Evolutionary conservation across 495 filamentous ascomycete genomes (phyloP).

Genomic region (Penicillium malachiteum): DNA sequence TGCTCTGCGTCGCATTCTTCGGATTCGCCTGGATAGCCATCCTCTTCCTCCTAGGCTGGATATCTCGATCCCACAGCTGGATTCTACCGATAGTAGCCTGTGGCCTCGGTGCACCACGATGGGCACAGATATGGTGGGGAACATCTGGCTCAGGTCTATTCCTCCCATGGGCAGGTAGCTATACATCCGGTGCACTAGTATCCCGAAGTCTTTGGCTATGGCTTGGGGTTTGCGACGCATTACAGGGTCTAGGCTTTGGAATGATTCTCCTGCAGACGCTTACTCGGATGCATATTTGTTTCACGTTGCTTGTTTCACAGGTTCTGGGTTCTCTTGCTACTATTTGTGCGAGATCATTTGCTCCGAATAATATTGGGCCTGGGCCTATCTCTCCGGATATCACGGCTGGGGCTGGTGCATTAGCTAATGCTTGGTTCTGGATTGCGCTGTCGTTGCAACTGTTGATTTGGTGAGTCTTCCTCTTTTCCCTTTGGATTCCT

Average conservation of each 20-base stretch:
- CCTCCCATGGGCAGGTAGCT: slow-evolving; percentile 50
- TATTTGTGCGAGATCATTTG: slow-evolving; percentile 46
- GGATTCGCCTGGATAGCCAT: slow-evolving; percentile 43
- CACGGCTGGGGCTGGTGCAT: slow-evolving; percentile 40
- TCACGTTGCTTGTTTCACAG: slow-evolving; percentile 50
- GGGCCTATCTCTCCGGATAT: slow-evolving; percentile 50
- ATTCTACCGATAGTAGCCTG: slow-evolving; percentile 52
- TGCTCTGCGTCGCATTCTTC: slow-evolving; percentile 47
- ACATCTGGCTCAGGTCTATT: slow-evolving; percentile 46
- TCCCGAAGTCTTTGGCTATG: slow-evolving; percentile 52
- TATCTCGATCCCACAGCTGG: slow-evolving; percentile 50
- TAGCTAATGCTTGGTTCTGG: slow-evolving; percentile 66
- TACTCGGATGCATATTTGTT: slow-evolving; percentile 51
- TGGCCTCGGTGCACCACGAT: slow-evolving; percentile 49
- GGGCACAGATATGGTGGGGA: slow-evolving; percentile 55
- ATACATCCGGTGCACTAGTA: slow-evolving; percentile 42
- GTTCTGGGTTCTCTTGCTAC: slow-evolving; percentile 52
- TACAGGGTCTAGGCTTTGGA: slow-evolving; percentile 52
- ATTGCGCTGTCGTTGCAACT: slow-evolving; percentile 60
- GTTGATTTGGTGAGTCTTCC: slow-evolving; percentile 53
- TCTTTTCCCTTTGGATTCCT: not conserved
- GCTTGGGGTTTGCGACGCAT: slow-evolving; percentile 48
- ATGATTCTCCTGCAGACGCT: slow-evolving; percentile 53
- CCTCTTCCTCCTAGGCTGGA: slow-evolving; percentile 37
- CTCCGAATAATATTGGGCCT: slow-evolving; percentile 49